Conservation (phyloP, 2,329 filamentous ascomycete species). For the Orbilia ellipsospora region DNA sequence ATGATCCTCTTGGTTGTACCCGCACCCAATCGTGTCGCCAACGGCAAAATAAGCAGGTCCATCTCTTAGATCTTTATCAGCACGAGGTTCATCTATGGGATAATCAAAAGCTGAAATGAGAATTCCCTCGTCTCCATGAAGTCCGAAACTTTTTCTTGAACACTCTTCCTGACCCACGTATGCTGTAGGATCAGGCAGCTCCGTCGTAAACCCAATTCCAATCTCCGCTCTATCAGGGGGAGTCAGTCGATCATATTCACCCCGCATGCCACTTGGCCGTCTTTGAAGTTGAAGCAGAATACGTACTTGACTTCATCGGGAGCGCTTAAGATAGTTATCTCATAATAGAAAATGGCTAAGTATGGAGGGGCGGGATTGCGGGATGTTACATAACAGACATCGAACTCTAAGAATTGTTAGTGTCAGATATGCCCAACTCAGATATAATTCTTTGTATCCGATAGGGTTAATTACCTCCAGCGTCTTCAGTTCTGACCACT, state of each 20-base stretch:
- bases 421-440: background rate
- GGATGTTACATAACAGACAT: background rate
- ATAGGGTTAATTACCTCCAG: background rate
- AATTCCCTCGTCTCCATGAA: slow-evolving; percentile 2
- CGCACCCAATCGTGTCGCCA: slow-evolving; percentile 36
- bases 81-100: background rate
- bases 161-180: background rate
- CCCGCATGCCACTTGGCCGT: no score
- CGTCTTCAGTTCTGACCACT: background rate
- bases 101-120: background rate
- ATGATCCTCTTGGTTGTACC: slow-evolving; percentile 17
- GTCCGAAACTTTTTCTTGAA: background rate
- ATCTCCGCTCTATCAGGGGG: background rate
- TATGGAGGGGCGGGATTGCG: slow-evolving; percentile 10
- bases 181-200: background rate
- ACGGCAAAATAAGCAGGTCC: background rate
- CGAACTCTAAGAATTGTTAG: background rate
- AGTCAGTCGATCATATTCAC: no score
- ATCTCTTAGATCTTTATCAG: no score
- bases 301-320: background rate
- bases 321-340: slow-evolving; percentile 15
- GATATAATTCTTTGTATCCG: background rate
- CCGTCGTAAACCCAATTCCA: background rate
- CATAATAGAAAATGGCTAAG: slow-evolving; percentile 17
- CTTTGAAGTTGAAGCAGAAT: background rate